phyloP scores from a whole-genome alignment of 371 early-diverging fungal genomes.

The Capillidium rhysosporum region DNA sequence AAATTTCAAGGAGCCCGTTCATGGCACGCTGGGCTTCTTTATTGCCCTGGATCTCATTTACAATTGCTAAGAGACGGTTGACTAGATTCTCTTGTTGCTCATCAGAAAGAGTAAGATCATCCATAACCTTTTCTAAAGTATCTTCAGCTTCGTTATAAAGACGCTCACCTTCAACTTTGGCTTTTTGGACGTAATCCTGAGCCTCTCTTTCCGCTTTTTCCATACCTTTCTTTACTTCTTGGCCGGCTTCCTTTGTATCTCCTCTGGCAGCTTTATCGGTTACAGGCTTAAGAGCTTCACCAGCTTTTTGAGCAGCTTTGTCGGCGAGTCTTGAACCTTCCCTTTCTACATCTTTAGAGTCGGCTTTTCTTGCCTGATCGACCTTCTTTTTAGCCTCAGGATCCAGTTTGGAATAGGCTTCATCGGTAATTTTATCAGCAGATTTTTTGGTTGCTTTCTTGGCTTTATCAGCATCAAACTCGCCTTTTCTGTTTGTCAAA shows the following conservation, averaged over 20 bases:
- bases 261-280: constrained; percentile 2
- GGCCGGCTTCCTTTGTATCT: neutral
- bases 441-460: neutral
- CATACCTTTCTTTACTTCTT: neutral
- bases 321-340: neutral
- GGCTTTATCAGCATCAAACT: constrained; percentile 4
- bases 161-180: constrained; percentile 9
- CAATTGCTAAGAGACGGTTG: constrained; percentile 9
- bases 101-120: neutral
- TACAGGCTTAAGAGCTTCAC: constrained; percentile 5
- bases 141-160: constrained; percentile 11
- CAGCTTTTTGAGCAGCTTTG: neutral
- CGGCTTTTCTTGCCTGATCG: neutral
- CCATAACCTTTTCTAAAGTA: neutral
- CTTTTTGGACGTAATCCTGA: constrained; percentile 5
- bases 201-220: neutral
- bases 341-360: neutral
- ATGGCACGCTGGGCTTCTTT: constrained; percentile 17
- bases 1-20: constrained; percentile 13
- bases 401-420: neutral
- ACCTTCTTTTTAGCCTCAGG: neutral
- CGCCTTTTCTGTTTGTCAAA: constrained; percentile 1
- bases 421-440: neutral
- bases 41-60: constrained; percentile 11
- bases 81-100: constrained; percentile 10